Conservation (phyloP, 2,329 filamentous ascomycete species). For the Talaromyces sp. region DNA sequence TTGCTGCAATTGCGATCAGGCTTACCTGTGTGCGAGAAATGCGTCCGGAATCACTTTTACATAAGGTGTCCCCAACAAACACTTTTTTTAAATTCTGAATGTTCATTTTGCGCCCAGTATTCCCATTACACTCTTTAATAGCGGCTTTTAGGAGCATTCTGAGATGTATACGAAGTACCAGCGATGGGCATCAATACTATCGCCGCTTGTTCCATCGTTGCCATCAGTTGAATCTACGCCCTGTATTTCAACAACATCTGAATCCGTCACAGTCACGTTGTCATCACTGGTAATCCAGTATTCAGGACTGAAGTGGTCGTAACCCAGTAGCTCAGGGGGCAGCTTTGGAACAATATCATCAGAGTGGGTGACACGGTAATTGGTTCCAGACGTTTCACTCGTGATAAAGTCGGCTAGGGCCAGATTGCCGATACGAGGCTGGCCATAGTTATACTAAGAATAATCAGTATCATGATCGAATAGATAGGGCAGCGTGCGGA, state of each 20-base stretch:
- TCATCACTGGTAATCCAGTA: slow-evolving; percentile 42
- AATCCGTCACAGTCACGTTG: slow-evolving; percentile 30
- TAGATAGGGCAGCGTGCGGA: too few relatives aligned
- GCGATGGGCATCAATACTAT: slow-evolving; percentile 32
- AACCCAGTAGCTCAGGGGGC: slow-evolving; percentile 35
- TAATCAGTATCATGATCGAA: background rate
- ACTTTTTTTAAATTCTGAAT: background rate
- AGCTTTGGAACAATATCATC: slow-evolving; percentile 42
- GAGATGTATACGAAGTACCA: slow-evolving; percentile 32
- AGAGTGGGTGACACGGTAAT: slow-evolving; percentile 41
- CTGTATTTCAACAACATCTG: slow-evolving; percentile 35
- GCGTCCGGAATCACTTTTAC: background rate
- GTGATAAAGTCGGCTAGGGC: slow-evolving; percentile 42
- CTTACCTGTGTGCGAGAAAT: background rate
- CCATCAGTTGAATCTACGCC: slow-evolving; percentile 35
- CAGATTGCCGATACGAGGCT: slow-evolving; percentile 43
- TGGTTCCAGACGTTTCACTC: slow-evolving; percentile 29
- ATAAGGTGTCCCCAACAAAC: background rate
- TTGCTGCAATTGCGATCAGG: background rate
- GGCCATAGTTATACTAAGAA: slow-evolving; percentile 43
- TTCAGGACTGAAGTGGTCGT: slow-evolving; percentile 39
- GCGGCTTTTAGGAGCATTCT: slow-evolving; percentile 5
- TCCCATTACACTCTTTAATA: too few relatives aligned
- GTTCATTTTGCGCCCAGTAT: background rate
- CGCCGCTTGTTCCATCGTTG: slow-evolving; percentile 32